Base-by-base conservation (phyloP, 2,329 filamentous ascomycete species). In the Pseudogymnoascus sp. region DNA sequence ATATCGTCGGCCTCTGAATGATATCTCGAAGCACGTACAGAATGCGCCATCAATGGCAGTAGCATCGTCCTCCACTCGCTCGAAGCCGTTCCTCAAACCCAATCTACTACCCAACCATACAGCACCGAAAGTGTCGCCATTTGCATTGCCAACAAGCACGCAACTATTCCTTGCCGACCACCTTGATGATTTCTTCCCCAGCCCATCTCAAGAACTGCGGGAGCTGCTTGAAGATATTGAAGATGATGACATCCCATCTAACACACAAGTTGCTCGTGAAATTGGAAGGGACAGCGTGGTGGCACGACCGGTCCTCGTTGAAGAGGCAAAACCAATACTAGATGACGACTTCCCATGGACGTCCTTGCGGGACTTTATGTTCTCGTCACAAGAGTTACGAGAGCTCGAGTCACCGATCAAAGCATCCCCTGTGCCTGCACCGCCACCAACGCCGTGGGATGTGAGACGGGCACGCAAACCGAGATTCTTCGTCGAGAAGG, bases 101-200 rank as follows among this genome's bases (percentile, higher is more conserved):
- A 62, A 40, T 1, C 35, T 44, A 31, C 6, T 8, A 13, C 61
- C 62, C 2, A 66, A 62, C 59, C 64, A 64, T 64, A 64, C 65
- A 33, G 21, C 24, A 24, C 31, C 35, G 11, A n/a, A 10, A 14
- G 14, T 13, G 7, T 37, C 14, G 56, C 37, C 62, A 29, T 33
- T 33, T 1, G 5, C 8, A 5, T 26, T 67, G 1, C 72, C 68
- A 16, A 76, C 76, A 73, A 29, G 81, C 80, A 85, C 82, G 0
- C 82, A 84, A 65, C 74, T 78, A 7, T 83, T 85, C n/a, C 72
- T 84, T 7, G 72, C 77, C 31, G 68, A 70, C 42, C 76, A 82
- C 64, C 68, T 81, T 6, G 81, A 83, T 40, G 81, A 83, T 62
- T 78, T 84, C 65, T 81, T 84, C 50, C 82, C 82, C 0, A 81